Percentiles rank a stretch among this genome's conserved stretches.
Conservation (phyloP, 2,329 filamentous ascomycete genomes). For the Cladophialophora exuberans region DNA sequence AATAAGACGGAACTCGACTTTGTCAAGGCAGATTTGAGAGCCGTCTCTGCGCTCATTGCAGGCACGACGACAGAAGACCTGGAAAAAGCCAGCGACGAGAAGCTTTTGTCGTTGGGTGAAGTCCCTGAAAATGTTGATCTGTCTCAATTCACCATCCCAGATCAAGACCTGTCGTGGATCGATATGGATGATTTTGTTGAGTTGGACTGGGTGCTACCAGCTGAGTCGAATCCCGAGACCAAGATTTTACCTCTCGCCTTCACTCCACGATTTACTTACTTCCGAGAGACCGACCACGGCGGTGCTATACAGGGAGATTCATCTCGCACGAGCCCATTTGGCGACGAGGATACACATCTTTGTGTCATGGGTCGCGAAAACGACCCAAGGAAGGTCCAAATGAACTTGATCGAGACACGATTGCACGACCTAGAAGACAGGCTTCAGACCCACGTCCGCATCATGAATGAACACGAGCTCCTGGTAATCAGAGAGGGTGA, state of each 20-base stretch:
- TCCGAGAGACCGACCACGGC: slow-evolving; percentile 91
- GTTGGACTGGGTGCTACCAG: slow-evolving; percentile 91
- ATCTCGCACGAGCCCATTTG: slow-evolving; percentile 84
- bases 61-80: slow-evolving; percentile 78
- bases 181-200: slow-evolving; percentile 99
- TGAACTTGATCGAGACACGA: slow-evolving; percentile 79
- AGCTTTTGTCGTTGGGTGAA: slow-evolving; percentile 59
- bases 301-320: slow-evolving; percentile 78
- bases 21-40: slow-evolving; percentile 86
- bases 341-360: slow-evolving; percentile 87
- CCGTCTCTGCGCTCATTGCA: slow-evolving; percentile 86
- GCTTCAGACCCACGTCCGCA: slow-evolving; percentile 72
- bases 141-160: slow-evolving; percentile 91
- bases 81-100: slow-evolving; percentile 66
- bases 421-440: slow-evolving; percentile 78
- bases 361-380: slow-evolving; percentile 93
- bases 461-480: slow-evolving; percentile 75
- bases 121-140: slow-evolving; percentile 61
- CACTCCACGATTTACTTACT: slow-evolving; percentile 95
- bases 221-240: slow-evolving; percentile 86
- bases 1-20: slow-evolving; percentile 93
- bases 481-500: slow-evolving; percentile 58
- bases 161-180: slow-evolving; percentile 94
- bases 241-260: slow-evolving; percentile 91
- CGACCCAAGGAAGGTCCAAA: slow-evolving; percentile 86